Evolutionary conservation across 2,329 filamentous ascomycete genomes (phyloP).

Genomic region (Stachybotrys echinatus): DNA sequence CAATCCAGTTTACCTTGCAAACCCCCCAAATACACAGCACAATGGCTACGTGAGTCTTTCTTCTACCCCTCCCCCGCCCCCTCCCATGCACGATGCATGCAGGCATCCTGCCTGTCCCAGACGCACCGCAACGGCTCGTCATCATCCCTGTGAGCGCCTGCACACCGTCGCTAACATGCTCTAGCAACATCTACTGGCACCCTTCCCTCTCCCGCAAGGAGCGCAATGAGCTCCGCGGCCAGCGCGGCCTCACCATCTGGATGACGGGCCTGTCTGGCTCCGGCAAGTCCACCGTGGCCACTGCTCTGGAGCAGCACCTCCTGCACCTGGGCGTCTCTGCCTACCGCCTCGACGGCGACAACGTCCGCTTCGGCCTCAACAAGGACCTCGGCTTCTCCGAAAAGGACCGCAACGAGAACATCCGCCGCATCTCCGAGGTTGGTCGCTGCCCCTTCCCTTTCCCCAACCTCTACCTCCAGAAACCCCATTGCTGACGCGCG

Average conservation of each 20-base stretch:
- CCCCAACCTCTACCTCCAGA: background rate
- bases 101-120: too few relatives aligned
- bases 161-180: background rate
- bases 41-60: conserved; percentile 28
- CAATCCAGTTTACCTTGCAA: background rate
- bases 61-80: conserved; percentile 5
- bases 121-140: too few relatives aligned
- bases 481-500: background rate
- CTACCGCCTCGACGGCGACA: conserved; percentile 96
- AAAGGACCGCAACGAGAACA: conserved; percentile 94
- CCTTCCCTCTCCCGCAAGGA: conserved; percentile 72
- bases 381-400: conserved; percentile 95
- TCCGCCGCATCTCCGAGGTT: conserved; percentile 85
- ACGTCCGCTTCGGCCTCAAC: conserved; percentile 96
- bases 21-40: conserved; percentile 1
- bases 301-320: conserved; percentile 93
- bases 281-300: conserved; percentile 95
- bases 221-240: conserved; percentile 69
- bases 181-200: conserved; percentile 89
- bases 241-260: conserved; percentile 94
- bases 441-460: conserved; percentile 5
- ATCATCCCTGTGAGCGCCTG: too few relatives aligned
- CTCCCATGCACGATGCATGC: too few relatives aligned
- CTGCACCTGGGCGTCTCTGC: conserved; percentile 77
- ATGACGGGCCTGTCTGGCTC: conserved; percentile 94